Conservation (phyloP, 495 filamentous ascomycete genomes). For the Penicillium mononematosum region DNA sequence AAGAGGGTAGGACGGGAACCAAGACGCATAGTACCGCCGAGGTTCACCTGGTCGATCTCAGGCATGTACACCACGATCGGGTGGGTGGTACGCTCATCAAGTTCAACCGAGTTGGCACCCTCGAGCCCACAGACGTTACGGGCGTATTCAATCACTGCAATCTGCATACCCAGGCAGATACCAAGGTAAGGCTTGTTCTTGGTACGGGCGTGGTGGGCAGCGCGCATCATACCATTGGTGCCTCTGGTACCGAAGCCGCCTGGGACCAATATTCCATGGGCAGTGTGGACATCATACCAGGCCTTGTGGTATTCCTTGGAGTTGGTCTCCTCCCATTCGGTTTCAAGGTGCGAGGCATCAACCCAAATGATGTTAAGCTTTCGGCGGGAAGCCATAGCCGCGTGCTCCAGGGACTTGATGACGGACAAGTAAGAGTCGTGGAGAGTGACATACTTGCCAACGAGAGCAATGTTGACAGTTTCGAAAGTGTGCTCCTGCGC, state of each 20-base stretch:
- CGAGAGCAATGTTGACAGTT: slow-evolving; percentile 76
- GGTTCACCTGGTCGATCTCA: slow-evolving; percentile 67
- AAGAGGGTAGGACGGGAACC: slow-evolving; percentile 73
- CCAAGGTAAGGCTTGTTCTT: slow-evolving; percentile 82
- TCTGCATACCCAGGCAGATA: slow-evolving; percentile 92
- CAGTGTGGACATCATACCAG: slow-evolving; percentile 76
- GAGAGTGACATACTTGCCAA: slow-evolving; percentile 85
- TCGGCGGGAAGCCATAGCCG: slow-evolving; percentile 77
- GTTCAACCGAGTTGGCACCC: slow-evolving; percentile 65
- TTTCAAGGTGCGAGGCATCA: slow-evolving; percentile 80
- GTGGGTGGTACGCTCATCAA: slow-evolving; percentile 55
- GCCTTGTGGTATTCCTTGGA: slow-evolving; percentile 83
- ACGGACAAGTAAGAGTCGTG: slow-evolving; percentile 84
- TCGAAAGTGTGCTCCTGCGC: slow-evolving; percentile 61
- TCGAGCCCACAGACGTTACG: slow-evolving; percentile 63
- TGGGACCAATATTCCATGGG: slow-evolving; percentile 55
- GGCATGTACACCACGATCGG: slow-evolving; percentile 87
- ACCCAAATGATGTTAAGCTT: slow-evolving; percentile 83
- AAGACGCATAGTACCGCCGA: slow-evolving; percentile 93
- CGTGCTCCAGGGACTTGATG: slow-evolving; percentile 83
- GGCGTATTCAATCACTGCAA: slow-evolving; percentile 90
- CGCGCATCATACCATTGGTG: slow-evolving; percentile 83
- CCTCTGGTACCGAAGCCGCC: slow-evolving; percentile 87
- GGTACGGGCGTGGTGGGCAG: slow-evolving; percentile 78
- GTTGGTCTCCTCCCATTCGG: slow-evolving; percentile 49